Conservation (phyloP, 1,284 basidiomycete species). For the Cryptococcus sp. region DNA sequence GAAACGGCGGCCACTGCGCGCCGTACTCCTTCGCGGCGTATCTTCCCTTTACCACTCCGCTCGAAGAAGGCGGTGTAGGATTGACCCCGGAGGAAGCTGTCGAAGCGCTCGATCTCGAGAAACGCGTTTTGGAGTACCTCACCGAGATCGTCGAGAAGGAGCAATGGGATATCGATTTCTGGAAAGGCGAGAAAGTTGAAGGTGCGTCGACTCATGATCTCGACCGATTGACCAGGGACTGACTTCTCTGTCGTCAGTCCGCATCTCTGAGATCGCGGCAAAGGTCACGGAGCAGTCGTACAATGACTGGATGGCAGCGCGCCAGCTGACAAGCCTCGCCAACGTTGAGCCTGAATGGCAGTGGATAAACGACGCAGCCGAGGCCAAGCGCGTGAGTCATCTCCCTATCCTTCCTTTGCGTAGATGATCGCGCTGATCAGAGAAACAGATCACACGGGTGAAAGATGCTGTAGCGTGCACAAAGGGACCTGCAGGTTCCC, state of each 20-base stretch:
- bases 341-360: conserved; percentile 20
- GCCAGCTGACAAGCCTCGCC: conserved; percentile 11
- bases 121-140: conserved; percentile 68
- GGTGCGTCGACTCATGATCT: conserved; percentile 19
- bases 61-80: conserved; percentile 36
- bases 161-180: conserved; percentile 34
- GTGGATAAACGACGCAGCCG: conserved; percentile 30
- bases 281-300: conserved; percentile 5
- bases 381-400: conserved; percentile 33
- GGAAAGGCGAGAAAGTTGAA: conserved; percentile 33
- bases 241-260: conserved; percentile 4
- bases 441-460: conserved; percentile 10
- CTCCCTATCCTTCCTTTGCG: background rate
- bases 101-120: conserved; percentile 61
- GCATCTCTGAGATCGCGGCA: conserved; percentile 1
- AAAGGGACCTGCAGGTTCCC: conserved; percentile 27
- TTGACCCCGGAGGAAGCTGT: conserved; percentile 47
- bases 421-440: background rate
- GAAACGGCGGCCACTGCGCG: conserved; percentile 48
- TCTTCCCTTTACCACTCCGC: conserved; percentile 22
- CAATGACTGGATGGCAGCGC: conserved; percentile 11
- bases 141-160: conserved; percentile 60
- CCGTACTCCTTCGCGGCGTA: conserved; percentile 31
- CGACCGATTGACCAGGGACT: background rate
- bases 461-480: conserved; percentile 15